Conservation (phyloP, 2,329 filamentous ascomycete genomes). For the Botrytis squamosa region DNA sequence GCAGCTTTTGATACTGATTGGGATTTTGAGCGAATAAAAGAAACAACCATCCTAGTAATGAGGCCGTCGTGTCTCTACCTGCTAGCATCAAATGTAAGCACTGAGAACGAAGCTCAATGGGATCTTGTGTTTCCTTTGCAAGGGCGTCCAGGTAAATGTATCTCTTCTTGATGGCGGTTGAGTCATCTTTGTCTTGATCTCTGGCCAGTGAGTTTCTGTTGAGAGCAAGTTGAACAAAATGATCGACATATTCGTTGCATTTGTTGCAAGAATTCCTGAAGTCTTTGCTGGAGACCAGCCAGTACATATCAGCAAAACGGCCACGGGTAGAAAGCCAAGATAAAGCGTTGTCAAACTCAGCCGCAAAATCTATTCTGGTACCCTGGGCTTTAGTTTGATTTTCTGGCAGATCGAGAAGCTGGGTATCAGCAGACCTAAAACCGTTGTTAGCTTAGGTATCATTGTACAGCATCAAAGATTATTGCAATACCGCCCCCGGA, state of each 20-base stretch:
- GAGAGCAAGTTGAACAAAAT: conserved; percentile 39
- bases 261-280: conserved; percentile 31
- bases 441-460: not conserved
- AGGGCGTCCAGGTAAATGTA: conserved; percentile 45
- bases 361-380: not conserved
- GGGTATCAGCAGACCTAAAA: not conserved
- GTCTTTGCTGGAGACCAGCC: conserved; percentile 38
- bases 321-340: not conserved
- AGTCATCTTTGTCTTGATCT: conserved; percentile 35
- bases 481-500: not conserved
- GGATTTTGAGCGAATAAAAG: conserved; percentile 32
- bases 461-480: not conserved
- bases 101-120: conserved; percentile 47
- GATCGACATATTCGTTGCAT: conserved; percentile 48
- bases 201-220: conserved; percentile 23
- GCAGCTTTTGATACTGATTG: conserved; percentile 37
- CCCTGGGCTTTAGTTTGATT: not conserved
- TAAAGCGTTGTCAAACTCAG: conserved; percentile 4
- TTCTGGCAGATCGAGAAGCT: not conserved
- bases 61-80: conserved; percentile 45
- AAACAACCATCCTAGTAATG: conserved; percentile 40
- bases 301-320: conserved; percentile 24
- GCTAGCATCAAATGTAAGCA: conserved; percentile 40
- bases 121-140: conserved; percentile 47
- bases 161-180: conserved; percentile 46